Evolutionary conservation across 345 rosid genomes (phyloP).

Genomic region (Ceriops decandra): DNA sequence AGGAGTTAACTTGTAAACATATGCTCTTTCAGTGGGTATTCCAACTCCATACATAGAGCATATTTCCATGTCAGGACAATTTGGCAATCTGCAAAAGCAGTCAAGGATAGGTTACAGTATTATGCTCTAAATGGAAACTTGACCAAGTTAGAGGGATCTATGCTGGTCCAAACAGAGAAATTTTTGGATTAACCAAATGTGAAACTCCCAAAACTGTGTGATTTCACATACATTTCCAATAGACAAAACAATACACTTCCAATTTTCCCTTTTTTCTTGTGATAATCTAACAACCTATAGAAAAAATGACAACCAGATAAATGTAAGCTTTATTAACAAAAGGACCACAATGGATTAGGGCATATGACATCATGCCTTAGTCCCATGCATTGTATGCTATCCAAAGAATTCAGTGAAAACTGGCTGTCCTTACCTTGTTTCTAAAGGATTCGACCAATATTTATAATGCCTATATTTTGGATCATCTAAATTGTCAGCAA

Average conservation of each 20-base stretch:
- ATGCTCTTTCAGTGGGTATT: constrained; percentile 85
- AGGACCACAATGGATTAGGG: not conserved
- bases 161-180: not conserved
- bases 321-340: not conserved
- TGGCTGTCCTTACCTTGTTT: constrained; percentile 45
- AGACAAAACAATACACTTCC: not conserved
- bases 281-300: not conserved
- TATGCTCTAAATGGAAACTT: too few species aligned
- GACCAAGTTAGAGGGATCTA: too few species aligned
- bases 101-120: not conserved
- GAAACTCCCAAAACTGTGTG: not conserved
- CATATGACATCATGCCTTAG: not conserved
- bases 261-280: not conserved
- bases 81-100: constrained; percentile 62
- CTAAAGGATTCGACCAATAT: constrained; percentile 71
- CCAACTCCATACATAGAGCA: constrained; percentile 86
- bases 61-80: constrained; percentile 88
- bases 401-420: not conserved
- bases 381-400: not conserved
- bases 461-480: constrained; percentile 53
- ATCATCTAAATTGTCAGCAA: constrained; percentile 63
- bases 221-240: not conserved
- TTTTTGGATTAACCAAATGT: not conserved
- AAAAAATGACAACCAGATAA: not conserved
- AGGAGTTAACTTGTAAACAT: constrained; percentile 61